Percentiles rank a stretch among this genome's conserved stretches.
These are phyloP conservation scores for Saposhnikovia divaricata DNA, from an alignment of 129 eudicot genomes.

Conservation along the genomic window DNA sequence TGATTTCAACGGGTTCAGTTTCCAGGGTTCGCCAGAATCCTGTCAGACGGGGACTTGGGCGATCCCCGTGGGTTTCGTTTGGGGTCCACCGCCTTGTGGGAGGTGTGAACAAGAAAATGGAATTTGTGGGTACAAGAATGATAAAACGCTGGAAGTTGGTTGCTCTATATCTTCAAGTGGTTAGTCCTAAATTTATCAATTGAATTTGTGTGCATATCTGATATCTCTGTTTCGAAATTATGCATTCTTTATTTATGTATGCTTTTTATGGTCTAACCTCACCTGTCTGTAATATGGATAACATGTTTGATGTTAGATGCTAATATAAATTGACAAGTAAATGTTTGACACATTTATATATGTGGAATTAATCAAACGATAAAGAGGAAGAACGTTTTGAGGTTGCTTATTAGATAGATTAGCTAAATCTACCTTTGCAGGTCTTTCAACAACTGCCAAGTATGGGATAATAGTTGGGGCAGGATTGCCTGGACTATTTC, in stretches of 20 bases:
- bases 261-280: too few relatives aligned
- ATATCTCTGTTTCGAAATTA: too few relatives aligned
- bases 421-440: constrained; percentile 1
- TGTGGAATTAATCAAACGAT: too few relatives aligned
- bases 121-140: constrained; percentile 35
- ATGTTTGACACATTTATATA: too few relatives aligned
- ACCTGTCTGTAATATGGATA: too few relatives aligned
- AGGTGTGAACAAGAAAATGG: constrained; percentile 42
- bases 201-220: too few relatives aligned
- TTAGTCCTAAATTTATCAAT: constrained; percentile 8
- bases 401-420: too few relatives aligned
- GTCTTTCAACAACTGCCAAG: constrained; percentile 33
- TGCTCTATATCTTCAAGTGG: constrained; percentile 26
- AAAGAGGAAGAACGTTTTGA: too few relatives aligned
- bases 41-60: constrained; percentile 1
- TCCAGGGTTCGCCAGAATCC: constrained; percentile 11
- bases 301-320: too few relatives aligned
- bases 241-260: too few relatives aligned
- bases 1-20: constrained; percentile 19
- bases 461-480: constrained; percentile 40
- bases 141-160: constrained; percentile 19
- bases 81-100: constrained; percentile 49
- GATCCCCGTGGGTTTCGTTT: constrained; percentile 32
- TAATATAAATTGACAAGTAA: too few relatives aligned
- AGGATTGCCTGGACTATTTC: constrained; percentile 33